Evolutionary conservation across 345 rosid genomes (phyloP).

Genomic region (Citrus cavaleriei): DNA sequence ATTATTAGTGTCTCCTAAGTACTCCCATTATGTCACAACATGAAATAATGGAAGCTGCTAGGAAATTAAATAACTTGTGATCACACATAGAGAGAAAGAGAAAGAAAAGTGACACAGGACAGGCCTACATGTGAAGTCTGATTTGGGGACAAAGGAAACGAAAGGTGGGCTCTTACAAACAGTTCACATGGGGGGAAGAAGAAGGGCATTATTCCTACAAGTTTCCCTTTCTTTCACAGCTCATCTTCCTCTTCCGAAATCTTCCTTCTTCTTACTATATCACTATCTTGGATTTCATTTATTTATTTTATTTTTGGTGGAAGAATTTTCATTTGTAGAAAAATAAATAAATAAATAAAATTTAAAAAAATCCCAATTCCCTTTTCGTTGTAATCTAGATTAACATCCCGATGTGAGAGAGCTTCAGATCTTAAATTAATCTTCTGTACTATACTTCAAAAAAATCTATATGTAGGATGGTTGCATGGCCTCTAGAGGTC

Average conservation of each 20-base stretch:
- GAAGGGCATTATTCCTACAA: constrained; percentile 26
- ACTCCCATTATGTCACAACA: neutral
- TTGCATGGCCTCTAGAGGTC: too few relatives aligned
- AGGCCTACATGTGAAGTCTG: constrained; percentile 37
- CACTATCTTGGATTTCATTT: neutral
- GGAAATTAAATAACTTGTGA: neutral
- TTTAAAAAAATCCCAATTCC: too few relatives aligned
- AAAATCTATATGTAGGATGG: too few relatives aligned
- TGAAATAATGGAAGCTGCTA: constrained; percentile 23
- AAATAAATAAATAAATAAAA: too few relatives aligned
- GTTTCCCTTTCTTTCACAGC: constrained; percentile 32
- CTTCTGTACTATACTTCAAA: too few relatives aligned
- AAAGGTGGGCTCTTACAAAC: constrained; percentile 24
- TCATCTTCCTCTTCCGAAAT: constrained; percentile 6
- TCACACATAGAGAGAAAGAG: neutral
- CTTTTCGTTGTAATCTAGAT: too few relatives aligned
- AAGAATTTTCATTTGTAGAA: neutral
- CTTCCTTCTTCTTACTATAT: neutral
- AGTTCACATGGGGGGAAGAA: constrained; percentile 28
- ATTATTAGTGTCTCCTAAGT: constrained; percentile 21
- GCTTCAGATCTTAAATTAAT: too few relatives aligned
- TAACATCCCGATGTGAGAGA: too few relatives aligned
- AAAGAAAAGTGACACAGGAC: neutral
- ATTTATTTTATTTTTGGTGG: neutral
- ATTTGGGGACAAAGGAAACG: constrained; percentile 36